Percentiles rank a stretch among this genome's conserved stretches.
phyloP scores from a whole-genome alignment of 768 basidiomycete genomes.

The Termitomyces eurrhizus region DNA sequence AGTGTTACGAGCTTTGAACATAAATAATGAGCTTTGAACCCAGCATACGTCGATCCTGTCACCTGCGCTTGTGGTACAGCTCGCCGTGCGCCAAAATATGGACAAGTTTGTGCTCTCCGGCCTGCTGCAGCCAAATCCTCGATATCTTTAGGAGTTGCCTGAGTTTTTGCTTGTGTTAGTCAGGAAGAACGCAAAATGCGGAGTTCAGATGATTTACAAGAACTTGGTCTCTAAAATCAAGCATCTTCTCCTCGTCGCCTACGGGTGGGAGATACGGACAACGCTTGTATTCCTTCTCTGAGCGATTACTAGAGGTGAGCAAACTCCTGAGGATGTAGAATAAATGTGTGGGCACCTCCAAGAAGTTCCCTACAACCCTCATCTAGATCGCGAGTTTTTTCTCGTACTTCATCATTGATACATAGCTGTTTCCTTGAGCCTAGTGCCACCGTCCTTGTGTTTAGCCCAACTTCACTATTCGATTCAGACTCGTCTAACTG shows the following conservation, averaged over 20 bases:
- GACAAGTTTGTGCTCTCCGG: conserved; percentile 66
- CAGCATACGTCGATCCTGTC: neutral
- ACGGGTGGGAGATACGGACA: conserved; percentile 74
- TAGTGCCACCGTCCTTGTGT: conserved; percentile 70
- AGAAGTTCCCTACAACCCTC: conserved; percentile 84
- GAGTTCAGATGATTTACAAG: conserved; percentile 48
- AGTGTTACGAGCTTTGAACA: conserved; percentile 72
- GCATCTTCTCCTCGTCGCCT: conserved; percentile 65
- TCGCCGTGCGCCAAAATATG: conserved; percentile 87
- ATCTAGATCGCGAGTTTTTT: conserved; percentile 67
- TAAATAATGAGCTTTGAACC: neutral
- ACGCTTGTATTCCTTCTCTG: conserved; percentile 62
- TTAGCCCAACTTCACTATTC: conserved; percentile 16
- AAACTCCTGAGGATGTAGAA: neutral
- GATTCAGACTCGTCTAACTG: conserved; percentile 24
- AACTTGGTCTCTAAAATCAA: conserved; percentile 85
- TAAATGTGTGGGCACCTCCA: conserved; percentile 42
- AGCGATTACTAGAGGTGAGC: neutral
- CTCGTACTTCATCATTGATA: conserved; percentile 77
- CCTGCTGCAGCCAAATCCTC: conserved; percentile 85
- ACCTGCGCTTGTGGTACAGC: conserved; percentile 93
- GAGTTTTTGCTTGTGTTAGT: neutral
- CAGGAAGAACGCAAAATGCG: neutral
- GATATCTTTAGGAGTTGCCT: conserved; percentile 92
- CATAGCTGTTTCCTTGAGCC: conserved; percentile 91